A percentile compares a stretch with the other conserved stretches of the same genome.
These are phyloP conservation scores for Angomonas deanei DNA, from an alignment of 208 protist genomes.

Conservation along the genomic window DNA sequence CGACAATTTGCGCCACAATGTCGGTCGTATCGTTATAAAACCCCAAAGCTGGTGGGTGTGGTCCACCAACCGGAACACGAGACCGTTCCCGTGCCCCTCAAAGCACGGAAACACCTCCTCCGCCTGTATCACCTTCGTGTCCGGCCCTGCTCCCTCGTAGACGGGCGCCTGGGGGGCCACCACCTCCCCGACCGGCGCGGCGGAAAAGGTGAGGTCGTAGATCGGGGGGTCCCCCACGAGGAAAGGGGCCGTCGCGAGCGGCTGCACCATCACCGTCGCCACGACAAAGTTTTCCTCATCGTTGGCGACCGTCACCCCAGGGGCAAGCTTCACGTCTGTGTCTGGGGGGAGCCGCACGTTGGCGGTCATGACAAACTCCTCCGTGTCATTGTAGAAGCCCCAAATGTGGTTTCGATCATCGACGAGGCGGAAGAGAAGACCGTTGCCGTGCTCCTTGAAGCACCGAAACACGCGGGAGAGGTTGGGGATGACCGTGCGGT, in stretches of 20 bases:
- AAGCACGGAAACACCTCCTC: conserved; percentile 71
- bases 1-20: conserved; percentile 35
- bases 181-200: conserved; percentile 16
- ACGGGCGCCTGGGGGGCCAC: conserved; percentile 9
- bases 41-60: conserved; percentile 29
- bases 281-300: conserved; percentile 15
- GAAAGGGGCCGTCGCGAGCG: conserved; percentile 55
- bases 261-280: conserved; percentile 40
- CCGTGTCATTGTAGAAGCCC: conserved; percentile 86
- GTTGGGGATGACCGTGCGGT: conserved; percentile 40
- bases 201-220: conserved; percentile 57
- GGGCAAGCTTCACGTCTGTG: conserved; percentile 22
- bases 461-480: conserved; percentile 49
- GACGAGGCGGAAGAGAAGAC: conserved; percentile 79
- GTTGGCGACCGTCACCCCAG: conserved; percentile 20
- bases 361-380: conserved; percentile 58
- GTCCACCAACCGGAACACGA: conserved; percentile 76
- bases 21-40: conserved; percentile 81
- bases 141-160: conserved; percentile 44
- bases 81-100: conserved; percentile 69
- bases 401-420: conserved; percentile 55
- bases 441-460: conserved; percentile 72
- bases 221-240: conserved; percentile 37
- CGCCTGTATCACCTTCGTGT: conserved; percentile 6
- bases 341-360: conserved; percentile 35